Conservation (phyloP, 2,329 filamentous ascomycete species). For the Metarhizium rileyi region DNA sequence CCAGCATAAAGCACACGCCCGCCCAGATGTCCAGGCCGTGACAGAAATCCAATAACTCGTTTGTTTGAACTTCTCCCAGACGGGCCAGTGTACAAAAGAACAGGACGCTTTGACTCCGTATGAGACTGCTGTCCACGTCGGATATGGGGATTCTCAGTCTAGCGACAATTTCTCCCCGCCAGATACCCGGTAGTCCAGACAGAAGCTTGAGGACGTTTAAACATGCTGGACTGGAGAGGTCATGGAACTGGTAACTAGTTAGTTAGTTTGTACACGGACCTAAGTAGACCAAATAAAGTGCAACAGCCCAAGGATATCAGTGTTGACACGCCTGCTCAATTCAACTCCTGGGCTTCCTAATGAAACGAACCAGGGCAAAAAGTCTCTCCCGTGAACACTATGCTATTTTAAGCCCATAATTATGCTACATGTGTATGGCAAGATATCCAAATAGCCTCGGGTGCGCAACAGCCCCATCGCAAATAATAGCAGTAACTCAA, state of each 20-base stretch:
- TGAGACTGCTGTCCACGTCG: too few relatives aligned
- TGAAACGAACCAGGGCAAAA: not conserved
- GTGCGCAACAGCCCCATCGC: not conserved
- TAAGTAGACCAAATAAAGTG: not conserved
- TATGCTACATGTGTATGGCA: conserved; percentile 3
- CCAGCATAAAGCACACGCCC: too few relatives aligned
- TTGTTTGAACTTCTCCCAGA: too few relatives aligned
- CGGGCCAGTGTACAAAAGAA: too few relatives aligned
- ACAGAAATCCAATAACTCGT: too few relatives aligned
- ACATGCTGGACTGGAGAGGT: not conserved
- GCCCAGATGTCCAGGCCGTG: too few relatives aligned
- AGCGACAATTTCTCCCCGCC: too few relatives aligned
- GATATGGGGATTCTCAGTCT: too few relatives aligned
- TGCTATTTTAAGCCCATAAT: not conserved
- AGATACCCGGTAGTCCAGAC: not conserved
- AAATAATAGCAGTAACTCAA: not conserved
- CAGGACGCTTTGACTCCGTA: too few relatives aligned
- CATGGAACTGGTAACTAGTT: not conserved
- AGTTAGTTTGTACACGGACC: not conserved
- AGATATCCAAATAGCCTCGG: conserved; percentile 1
- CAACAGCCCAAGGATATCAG: not conserved
- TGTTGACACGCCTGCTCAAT: not conserved
- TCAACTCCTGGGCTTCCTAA: not conserved
- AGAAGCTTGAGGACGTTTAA: not conserved
- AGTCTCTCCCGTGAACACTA: not conserved